Evolutionary conservation across 441 rosid genomes (phyloP).

Genomic region (Jatropha multifida): DNA sequence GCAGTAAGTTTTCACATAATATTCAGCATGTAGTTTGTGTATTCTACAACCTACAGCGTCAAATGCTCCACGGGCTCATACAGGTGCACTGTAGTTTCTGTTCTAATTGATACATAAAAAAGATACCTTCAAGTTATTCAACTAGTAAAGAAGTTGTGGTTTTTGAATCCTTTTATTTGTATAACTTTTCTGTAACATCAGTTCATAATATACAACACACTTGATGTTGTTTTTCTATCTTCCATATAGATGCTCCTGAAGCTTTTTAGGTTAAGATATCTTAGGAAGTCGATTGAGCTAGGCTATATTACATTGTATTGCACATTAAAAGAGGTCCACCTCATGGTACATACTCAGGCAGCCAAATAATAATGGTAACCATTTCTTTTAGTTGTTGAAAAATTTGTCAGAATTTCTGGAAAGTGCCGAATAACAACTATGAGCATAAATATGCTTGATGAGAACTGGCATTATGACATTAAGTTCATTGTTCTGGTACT

Average conservation of each 20-base stretch:
- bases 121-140: slow-evolving; percentile 5
- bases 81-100: slow-evolving; percentile 24
- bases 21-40: slow-evolving; percentile 11
- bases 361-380: background rate
- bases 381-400: background rate
- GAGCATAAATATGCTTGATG: background rate
- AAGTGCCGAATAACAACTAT: background rate
- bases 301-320: background rate
- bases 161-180: background rate
- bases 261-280: background rate
- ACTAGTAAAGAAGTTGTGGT: background rate
- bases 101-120: slow-evolving; percentile 13
- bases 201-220: background rate
- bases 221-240: background rate
- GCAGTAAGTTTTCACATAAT: slow-evolving; percentile 32
- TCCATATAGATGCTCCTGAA: background rate
- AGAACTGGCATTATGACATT: background rate
- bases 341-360: background rate
- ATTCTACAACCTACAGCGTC: background rate
- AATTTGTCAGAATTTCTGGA: background rate
- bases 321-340: background rate
- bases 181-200: background rate
- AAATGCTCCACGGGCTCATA: slow-evolving; percentile 9
- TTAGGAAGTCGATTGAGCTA: background rate
- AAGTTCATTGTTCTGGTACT: background rate